A percentile compares a stretch with the other conserved stretches of the same genome.
phyloP scores from a whole-genome alignment of 768 basidiomycete species.

The Mycena amicta region DNA sequence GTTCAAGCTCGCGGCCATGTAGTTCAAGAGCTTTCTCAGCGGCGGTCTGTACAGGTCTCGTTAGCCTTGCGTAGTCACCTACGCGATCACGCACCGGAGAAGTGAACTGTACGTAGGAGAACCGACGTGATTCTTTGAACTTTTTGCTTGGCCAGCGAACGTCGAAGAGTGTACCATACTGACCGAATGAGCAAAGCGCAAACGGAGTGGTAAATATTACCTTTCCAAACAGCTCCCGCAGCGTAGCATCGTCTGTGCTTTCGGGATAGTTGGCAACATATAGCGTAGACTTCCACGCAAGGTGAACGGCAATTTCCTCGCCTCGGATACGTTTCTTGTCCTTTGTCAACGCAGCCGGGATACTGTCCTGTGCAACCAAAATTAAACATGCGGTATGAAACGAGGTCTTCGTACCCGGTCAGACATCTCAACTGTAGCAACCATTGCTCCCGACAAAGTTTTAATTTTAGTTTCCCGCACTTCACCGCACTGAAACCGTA shows the following conservation, averaged over 20 bases:
- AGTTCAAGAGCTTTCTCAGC: conserved; percentile 81
- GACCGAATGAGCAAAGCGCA: too few relatives aligned
- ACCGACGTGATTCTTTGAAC: conserved; percentile 86
- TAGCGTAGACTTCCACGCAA: conserved; percentile 92
- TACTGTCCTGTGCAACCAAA: conserved; percentile 57
- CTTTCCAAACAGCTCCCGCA: conserved; percentile 77
- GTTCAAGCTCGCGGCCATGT: conserved; percentile 74
- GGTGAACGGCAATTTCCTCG: conserved; percentile 79
- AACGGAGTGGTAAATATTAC: conserved; percentile 57
- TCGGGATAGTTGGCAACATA: conserved; percentile 97
- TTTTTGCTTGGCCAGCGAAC: conserved; percentile 99
- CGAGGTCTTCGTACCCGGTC: conserved; percentile 45
- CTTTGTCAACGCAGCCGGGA: conserved; percentile 88
- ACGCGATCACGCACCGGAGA: conserved; percentile 63
- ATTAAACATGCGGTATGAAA: background rate
- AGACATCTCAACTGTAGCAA: conserved; percentile 90
- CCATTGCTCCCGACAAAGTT: conserved; percentile 53
- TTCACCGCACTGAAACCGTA: conserved; percentile 68
- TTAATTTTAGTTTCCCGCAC: conserved; percentile 87
- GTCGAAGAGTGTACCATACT: conserved; percentile 93
- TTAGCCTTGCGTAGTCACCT: background rate
- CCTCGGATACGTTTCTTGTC: conserved; percentile 87
- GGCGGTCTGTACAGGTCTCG: conserved; percentile 43
- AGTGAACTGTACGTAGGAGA: conserved; percentile 93
- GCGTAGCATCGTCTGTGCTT: conserved; percentile 70